Evolutionary conservation across 2,329 filamentous ascomycete species (phyloP).

Genomic region (Sclerotinia minor): DNA sequence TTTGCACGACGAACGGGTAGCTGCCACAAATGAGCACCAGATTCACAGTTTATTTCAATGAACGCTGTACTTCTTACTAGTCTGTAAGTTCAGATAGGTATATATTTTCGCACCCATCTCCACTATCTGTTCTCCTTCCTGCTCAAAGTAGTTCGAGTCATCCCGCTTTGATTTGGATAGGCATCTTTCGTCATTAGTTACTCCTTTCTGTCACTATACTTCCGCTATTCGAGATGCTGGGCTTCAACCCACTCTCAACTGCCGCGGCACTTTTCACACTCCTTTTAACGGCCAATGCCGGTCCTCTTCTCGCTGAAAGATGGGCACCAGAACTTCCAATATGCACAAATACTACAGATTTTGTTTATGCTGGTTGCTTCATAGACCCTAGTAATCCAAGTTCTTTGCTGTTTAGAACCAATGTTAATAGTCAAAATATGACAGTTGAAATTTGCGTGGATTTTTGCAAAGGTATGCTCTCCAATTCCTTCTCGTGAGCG

Average conservation of each 20-base stretch:
- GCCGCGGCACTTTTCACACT: constrained; percentile 34
- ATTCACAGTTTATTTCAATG: background rate
- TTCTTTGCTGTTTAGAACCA: constrained; percentile 38
- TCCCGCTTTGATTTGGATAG: background rate
- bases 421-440: constrained; percentile 40
- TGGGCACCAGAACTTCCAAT: constrained; percentile 35
- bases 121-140: background rate
- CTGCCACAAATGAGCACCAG: background rate
- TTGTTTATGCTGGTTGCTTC: constrained; percentile 43
- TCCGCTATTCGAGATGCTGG: constrained; percentile 28
- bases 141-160: background rate
- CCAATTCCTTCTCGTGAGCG: background rate
- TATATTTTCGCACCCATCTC: constrained; percentile 3
- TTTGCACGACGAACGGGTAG: background rate
- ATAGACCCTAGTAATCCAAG: constrained; percentile 36
- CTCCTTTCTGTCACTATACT: background rate
- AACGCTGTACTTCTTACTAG: background rate
- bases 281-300: constrained; percentile 33
- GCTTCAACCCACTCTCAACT: constrained; percentile 29
- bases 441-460: constrained; percentile 43
- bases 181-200: background rate
- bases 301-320: constrained; percentile 21
- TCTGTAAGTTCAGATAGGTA: background rate
- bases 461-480: constrained; percentile 42
- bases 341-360: constrained; percentile 40